Evolutionary conservation across 73 alveolate species (phyloP), one percentile per base, ranked within the genome.

Genomic region (Stentor coeruleus): DNA sequence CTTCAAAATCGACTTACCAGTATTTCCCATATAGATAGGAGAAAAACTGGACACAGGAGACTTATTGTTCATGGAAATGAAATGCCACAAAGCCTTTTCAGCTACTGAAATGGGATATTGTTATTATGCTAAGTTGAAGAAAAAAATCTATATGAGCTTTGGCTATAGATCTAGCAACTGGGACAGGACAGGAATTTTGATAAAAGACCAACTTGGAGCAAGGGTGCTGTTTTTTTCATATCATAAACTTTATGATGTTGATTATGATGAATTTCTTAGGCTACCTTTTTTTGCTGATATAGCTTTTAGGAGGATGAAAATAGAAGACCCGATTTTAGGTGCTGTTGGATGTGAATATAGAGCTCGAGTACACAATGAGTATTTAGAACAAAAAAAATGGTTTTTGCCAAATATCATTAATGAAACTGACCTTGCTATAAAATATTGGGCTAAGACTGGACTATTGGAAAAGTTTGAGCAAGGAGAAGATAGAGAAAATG

Each of bases 21-120:
- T 49, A 49, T 11, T 11, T 11, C 20, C 20, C 66, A 49, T 20
- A 11, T 49, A 49, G 66, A 66, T 66, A 14, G 79, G 33, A 66
- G 79, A 66, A 20, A 33, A 14, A 28, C 37, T 66, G 37, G 79
- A 66, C 37, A 66, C 79, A 0, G 79, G 79, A 20, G 79, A 66
- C 41, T 33, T 66, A 26, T 26, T 66, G 0, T 66, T 66, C 37
- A 66, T 66, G 79, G 49, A 66, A 40, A 37, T 28, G 20, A 31
- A 1, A 14, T 66, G 79, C 79, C 33, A 33, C 15, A 66, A 66
- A 33, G 33, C 49, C 37, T 66, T 66, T 26, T 66, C 79, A 20
- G n/a, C 39, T 20, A 37, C 37, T 31, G n/a, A 20, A 2, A 66
- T 66, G n/a, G 36, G 36, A 20, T 11, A 66, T 20, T 66, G 79